These are phyloP conservation scores for Leccinum pellstonianum DNA, from an alignment of 768 basidiomycete species.

Conservation along the genomic window DNA sequence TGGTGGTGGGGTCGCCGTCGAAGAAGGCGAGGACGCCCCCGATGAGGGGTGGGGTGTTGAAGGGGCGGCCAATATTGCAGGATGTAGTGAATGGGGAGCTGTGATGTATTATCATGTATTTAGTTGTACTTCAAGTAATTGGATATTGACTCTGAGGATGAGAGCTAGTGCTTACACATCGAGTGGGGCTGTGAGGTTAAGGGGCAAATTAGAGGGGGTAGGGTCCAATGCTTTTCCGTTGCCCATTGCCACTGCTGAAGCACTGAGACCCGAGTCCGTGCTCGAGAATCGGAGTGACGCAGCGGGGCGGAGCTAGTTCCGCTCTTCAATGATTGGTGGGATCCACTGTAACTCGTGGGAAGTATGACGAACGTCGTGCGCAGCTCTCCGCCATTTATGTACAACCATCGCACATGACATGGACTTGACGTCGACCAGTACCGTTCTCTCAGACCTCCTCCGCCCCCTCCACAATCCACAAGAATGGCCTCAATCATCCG, in stretches of 20 bases:
- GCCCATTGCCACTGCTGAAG: neutral
- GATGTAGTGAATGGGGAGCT: conserved; percentile 53
- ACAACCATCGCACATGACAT: neutral
- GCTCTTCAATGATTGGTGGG: conserved; percentile 45
- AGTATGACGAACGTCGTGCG: neutral
- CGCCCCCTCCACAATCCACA: conserved; percentile 19
- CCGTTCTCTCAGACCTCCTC: conserved; percentile 18
- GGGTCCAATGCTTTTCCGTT: too few species aligned
- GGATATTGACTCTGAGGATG: neutral
- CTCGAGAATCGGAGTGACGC: neutral
- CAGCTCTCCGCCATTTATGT: neutral
- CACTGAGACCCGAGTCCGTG: too few species aligned
- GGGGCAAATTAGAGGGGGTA: too few species aligned
- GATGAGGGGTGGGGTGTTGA: conserved; percentile 45
- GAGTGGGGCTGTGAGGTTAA: neutral
- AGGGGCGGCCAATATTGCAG: conserved; percentile 56
- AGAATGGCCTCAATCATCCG: conserved; percentile 38
- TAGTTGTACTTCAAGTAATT: neutral
- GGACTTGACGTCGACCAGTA: conserved; percentile 11
- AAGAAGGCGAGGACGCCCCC: conserved; percentile 38
- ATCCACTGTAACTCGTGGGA: neutral
- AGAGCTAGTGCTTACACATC: neutral
- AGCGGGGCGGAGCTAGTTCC: too few species aligned
- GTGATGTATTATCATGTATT: conserved; percentile 9
- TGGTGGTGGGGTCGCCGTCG: conserved; percentile 18